Conservation (phyloP, 1,284 basidiomycete species). For the Lignosus rhinocerotis region DNA sequence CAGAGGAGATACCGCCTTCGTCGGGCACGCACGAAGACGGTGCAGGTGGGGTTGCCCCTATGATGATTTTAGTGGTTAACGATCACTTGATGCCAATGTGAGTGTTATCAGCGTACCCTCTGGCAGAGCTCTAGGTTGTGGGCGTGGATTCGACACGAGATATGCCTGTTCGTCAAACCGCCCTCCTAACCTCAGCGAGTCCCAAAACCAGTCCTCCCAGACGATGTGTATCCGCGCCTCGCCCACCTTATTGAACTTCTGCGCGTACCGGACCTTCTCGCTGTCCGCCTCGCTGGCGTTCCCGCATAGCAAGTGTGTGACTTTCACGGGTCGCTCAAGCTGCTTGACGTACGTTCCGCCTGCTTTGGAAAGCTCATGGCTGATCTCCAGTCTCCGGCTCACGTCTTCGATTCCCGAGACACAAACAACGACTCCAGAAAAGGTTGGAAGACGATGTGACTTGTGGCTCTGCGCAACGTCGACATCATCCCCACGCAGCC, state of each 20-base stretch:
- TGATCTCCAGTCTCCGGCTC: conserved; percentile 54
- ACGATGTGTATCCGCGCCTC: conserved; percentile 71
- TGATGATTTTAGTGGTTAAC: neutral
- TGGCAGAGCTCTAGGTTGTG: conserved; percentile 43
- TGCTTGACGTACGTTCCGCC: conserved; percentile 62
- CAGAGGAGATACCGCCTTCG: conserved; percentile 13
- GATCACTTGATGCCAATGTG: neutral
- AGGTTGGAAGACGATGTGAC: conserved; percentile 62
- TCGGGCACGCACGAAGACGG: conserved; percentile 7
- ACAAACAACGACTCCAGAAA: conserved; percentile 62
- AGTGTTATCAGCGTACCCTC: conserved; percentile 11
- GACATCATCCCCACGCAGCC: conserved; percentile 77
- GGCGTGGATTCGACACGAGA: conserved; percentile 56
- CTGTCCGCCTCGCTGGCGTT: conserved; percentile 46
- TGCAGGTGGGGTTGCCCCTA: conserved; percentile 6
- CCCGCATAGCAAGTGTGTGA: conserved; percentile 69
- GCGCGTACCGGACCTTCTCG: conserved; percentile 70
- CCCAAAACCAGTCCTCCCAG: conserved; percentile 89
- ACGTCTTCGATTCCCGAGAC: conserved; percentile 68
- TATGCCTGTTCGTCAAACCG: conserved; percentile 57
- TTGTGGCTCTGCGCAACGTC: conserved; percentile 56
- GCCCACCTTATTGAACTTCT: conserved; percentile 63
- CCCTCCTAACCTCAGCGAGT: conserved; percentile 68
- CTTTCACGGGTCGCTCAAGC: conserved; percentile 64
- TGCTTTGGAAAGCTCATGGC: conserved; percentile 49